phyloP scores from a whole-genome alignment of 1,139 yeast species.

The Barnettozyma hawaiiensis region DNA sequence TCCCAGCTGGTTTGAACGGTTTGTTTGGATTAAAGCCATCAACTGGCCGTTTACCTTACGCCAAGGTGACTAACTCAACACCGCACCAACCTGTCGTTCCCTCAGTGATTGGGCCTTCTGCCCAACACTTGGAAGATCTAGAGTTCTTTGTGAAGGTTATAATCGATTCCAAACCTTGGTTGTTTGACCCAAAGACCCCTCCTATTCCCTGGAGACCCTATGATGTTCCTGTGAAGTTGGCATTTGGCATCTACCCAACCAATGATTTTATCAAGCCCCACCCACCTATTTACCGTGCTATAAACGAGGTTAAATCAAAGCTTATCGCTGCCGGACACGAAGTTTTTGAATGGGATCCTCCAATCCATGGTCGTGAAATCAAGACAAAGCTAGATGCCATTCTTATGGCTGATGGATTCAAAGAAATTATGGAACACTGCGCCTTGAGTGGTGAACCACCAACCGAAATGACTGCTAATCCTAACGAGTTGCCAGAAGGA shows the following conservation, averaged over 20 bases:
- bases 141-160: slow-evolving; percentile 52
- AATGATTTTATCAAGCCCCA: slow-evolving; percentile 40
- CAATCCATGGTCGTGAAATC: slow-evolving; percentile 25
- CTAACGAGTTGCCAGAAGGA: slow-evolving; percentile 18
- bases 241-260: slow-evolving; percentile 31
- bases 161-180: slow-evolving; percentile 52
- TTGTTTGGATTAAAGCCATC: slow-evolving; percentile 51
- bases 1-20: slow-evolving; percentile 52
- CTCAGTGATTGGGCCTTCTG: slow-evolving; percentile 54
- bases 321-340: slow-evolving; percentile 34
- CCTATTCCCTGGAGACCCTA: slow-evolving; percentile 53
- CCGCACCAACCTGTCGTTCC: slow-evolving; percentile 49
- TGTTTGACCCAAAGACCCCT: slow-evolving; percentile 42
- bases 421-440: slow-evolving; percentile 28
- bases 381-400: slow-evolving; percentile 28
- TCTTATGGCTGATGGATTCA: slow-evolving; percentile 32
- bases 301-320: slow-evolving; percentile 34
- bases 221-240: slow-evolving; percentile 31
- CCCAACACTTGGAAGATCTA: slow-evolving; percentile 56
- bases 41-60: slow-evolving; percentile 43
- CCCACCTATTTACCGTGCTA: slow-evolving; percentile 52
- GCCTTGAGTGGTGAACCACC: slow-evolving; percentile 39
- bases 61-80: slow-evolving; percentile 47
- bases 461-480: slow-evolving; percentile 1
- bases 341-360: slow-evolving; percentile 22